A percentile compares a stretch with the other conserved stretches of the same genome.
These are phyloP conservation scores for Litchi chinensis DNA, from an alignment of 345 rosid genomes.

Conservation along the genomic window DNA sequence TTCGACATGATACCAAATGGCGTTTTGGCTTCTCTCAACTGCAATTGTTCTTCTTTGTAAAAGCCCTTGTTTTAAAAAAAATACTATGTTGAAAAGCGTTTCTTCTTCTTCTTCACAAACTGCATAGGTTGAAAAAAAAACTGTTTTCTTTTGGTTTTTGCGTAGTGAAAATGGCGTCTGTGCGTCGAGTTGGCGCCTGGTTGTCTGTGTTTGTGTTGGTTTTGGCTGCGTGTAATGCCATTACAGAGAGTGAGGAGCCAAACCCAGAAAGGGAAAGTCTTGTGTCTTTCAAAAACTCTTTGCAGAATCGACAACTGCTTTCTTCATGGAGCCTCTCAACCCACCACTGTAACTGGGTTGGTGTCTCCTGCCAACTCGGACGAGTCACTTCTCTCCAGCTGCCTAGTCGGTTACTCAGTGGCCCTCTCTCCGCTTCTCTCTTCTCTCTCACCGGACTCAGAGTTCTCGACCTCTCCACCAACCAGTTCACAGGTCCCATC, in stretches of 20 bases:
- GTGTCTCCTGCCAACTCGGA: conserved; percentile 58
- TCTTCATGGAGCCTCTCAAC: conserved; percentile 62
- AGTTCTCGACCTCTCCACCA: conserved; percentile 59
- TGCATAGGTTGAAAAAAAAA: not conserved
- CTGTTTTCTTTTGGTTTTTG: not conserved
- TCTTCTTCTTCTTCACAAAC: not conserved
- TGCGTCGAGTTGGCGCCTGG: conserved; percentile 18
- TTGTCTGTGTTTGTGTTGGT: conserved; percentile 21
- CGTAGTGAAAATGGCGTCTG: conserved; percentile 30
- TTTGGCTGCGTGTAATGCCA: conserved; percentile 22
- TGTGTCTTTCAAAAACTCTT: conserved; percentile 48
- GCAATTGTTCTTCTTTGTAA: not conserved
- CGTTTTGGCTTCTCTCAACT: conserved; percentile 33
- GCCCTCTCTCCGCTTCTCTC: conserved; percentile 50
- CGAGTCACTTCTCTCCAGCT: conserved; percentile 53
- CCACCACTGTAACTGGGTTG: conserved; percentile 69
- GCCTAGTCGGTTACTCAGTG: conserved; percentile 40
- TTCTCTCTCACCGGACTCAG: conserved; percentile 54
- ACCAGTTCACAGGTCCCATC: conserved; percentile 47
- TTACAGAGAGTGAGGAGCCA: conserved; percentile 14
- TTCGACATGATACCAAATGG: conserved; percentile 18
- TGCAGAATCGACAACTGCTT: conserved; percentile 45
- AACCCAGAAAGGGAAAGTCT: conserved; percentile 46
- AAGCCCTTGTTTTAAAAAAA: not conserved
- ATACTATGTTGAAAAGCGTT: not conserved